A percentile compares a stretch with the other conserved stretches of the same genome.
Evolutionary conservation across 2,329 filamentous ascomycete species (phyloP).

Genomic region (Aquanectria penicillioides): DNA sequence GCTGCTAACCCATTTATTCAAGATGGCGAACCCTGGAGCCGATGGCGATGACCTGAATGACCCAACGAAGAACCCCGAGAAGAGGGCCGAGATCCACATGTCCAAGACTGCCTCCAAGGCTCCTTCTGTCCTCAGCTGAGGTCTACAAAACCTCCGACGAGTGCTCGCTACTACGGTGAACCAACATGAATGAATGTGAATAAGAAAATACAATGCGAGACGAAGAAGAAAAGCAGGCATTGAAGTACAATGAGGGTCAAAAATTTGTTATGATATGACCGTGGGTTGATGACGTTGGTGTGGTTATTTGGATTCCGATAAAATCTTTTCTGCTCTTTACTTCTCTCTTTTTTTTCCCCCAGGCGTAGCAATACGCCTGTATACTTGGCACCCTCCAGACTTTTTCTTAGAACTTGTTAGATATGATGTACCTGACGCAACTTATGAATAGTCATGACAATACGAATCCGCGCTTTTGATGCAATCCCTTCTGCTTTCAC

Average conservation of each 20-base stretch:
- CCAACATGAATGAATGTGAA: not conserved
- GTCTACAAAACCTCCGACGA: too few relatives aligned
- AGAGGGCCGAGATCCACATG: slow-evolving; percentile 44
- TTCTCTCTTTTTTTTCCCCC: not conserved
- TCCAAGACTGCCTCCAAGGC: slow-evolving; percentile 24
- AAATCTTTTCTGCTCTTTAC: not conserved
- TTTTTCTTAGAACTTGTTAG: slow-evolving; percentile 1
- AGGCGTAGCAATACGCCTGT: not conserved
- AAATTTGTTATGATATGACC: not conserved
- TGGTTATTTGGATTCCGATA: not conserved
- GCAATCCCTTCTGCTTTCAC: not conserved
- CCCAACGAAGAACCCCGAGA: slow-evolving; percentile 55
- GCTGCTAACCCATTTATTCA: not conserved
- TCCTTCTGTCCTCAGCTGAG: slow-evolving; percentile 35
- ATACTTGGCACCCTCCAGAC: not conserved
- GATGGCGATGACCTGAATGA: slow-evolving; percentile 56
- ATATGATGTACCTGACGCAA: not conserved
- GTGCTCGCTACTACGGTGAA: too few relatives aligned
- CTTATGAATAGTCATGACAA: not conserved
- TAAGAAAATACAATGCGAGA: not conserved
- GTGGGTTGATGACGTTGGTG: not conserved
- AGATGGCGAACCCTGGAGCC: slow-evolving; percentile 59
- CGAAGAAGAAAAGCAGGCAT: slow-evolving; percentile 10
- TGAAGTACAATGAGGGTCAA: not conserved
- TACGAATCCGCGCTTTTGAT: not conserved